phyloP scores from a whole-genome alignment of 2,329 filamentous ascomycete genomes.

The Epichloe scottii region DNA sequence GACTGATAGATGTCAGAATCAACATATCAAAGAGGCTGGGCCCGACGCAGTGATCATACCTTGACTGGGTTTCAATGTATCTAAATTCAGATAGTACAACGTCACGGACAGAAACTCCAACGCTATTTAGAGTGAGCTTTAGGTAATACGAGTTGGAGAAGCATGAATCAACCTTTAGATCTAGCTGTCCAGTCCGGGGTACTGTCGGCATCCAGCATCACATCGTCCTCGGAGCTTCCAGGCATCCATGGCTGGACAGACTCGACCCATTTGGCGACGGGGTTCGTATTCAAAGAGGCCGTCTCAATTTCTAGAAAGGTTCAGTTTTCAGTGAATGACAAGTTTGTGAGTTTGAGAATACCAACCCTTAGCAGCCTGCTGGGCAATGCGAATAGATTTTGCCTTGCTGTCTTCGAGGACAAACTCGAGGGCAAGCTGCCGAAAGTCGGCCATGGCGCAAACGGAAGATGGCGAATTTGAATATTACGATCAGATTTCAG shows the following conservation, averaged over 20 bases:
- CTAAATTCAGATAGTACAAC: slow-evolving; percentile 32
- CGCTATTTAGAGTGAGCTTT: slow-evolving; percentile 21
- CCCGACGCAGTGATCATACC: slow-evolving; percentile 17
- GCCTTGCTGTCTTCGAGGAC: slow-evolving; percentile 38
- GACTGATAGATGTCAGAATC: slow-evolving; percentile 16
- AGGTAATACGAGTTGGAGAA: not conserved
- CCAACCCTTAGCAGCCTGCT: slow-evolving; percentile 32
- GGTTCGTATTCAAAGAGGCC: slow-evolving; percentile 29
- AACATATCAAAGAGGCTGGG: not conserved
- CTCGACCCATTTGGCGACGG: slow-evolving; percentile 42
- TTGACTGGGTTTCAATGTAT: slow-evolving; percentile 37
- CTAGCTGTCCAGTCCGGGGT: slow-evolving; percentile 39
- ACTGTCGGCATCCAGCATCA: slow-evolving; percentile 25
- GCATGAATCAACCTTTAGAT: slow-evolving; percentile 30
- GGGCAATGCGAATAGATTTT: slow-evolving; percentile 26
- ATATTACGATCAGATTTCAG: not conserved
- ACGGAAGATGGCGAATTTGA: not conserved
- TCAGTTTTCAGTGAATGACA: slow-evolving; percentile 7
- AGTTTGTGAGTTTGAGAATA: not conserved
- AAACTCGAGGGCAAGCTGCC: slow-evolving; percentile 40
- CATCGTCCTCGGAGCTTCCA: slow-evolving; percentile 24
- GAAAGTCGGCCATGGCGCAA: slow-evolving; percentile 35
- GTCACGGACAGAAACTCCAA: slow-evolving; percentile 45
- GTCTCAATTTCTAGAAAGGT: slow-evolving; percentile 31
- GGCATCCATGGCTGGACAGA: slow-evolving; percentile 44